Percentiles rank a stretch among this genome's conserved stretches.
phyloP scores from a whole-genome alignment of 2,329 filamentous ascomycete genomes.

The Rhynchosporium graminicola region DNA sequence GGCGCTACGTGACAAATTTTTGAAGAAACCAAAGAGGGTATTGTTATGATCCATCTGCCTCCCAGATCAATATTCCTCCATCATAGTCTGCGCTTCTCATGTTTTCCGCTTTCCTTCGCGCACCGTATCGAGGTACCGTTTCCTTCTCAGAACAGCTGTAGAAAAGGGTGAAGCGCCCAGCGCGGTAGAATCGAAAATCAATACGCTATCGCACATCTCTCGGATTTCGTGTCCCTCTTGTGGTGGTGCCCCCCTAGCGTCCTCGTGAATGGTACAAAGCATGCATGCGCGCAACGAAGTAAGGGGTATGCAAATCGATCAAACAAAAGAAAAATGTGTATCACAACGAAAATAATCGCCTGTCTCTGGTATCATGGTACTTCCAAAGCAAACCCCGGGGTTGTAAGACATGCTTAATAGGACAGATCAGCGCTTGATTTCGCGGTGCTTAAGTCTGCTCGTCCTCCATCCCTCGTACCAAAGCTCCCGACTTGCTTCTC shows the following conservation, averaged over 20 bases:
- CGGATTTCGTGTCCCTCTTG: background rate
- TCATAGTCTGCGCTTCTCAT: slow-evolving; percentile 2
- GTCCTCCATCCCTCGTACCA: slow-evolving; percentile 98
- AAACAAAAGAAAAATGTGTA: slow-evolving; percentile 25
- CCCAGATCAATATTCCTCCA: slow-evolving; percentile 12
- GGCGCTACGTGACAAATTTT: slow-evolving; percentile 10
- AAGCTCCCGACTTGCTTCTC: slow-evolving; percentile 84
- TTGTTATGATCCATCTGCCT: slow-evolving; percentile 3
- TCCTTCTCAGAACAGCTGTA: background rate
- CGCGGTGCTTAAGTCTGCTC: slow-evolving; percentile 51
- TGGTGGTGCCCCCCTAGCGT: background rate
- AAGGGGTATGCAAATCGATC: slow-evolving; percentile 30
- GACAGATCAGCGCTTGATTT: slow-evolving; percentile 33
- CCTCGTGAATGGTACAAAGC: slow-evolving; percentile 11
- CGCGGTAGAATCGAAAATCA: slow-evolving; percentile 11
- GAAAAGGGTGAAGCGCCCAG: slow-evolving; percentile 7
- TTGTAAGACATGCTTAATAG: slow-evolving; percentile 23
- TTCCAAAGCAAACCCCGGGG: slow-evolving; percentile 15
- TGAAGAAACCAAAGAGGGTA: background rate
- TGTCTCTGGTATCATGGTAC: slow-evolving; percentile 17
- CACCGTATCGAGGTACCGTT: background rate
- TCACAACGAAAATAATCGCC: slow-evolving; percentile 27
- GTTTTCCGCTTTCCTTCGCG: background rate
- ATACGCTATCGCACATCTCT: slow-evolving; percentile 13
- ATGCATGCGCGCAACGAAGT: slow-evolving; percentile 17